Conservation (phyloP, 257 asterid species). For the Nicotiana otophora region DNA sequence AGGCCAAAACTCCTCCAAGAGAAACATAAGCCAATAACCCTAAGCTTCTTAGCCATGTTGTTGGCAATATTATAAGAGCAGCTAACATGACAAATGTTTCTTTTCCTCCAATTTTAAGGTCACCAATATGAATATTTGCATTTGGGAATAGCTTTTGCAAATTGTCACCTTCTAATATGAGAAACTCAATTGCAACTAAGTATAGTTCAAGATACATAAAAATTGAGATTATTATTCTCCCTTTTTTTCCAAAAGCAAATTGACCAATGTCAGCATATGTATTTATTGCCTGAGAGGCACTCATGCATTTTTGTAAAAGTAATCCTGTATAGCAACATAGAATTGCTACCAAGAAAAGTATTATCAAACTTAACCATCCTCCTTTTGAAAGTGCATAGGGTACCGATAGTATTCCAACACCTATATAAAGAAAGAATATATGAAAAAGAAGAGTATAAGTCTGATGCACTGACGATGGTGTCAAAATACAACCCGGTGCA, state of each 20-base stretch:
- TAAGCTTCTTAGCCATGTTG: constrained; percentile 46
- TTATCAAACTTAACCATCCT: constrained; percentile 39
- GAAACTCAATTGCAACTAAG: constrained; percentile 46
- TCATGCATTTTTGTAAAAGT: constrained; percentile 44
- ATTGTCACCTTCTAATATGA: constrained; percentile 55
- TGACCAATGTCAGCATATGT: constrained; percentile 35
- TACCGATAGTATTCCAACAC: constrained; percentile 47
- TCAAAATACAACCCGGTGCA: background rate
- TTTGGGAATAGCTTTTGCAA: constrained; percentile 46
- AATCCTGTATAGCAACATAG: constrained; percentile 42
- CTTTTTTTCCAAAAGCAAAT: constrained; percentile 44
- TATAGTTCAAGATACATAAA: constrained; percentile 47
- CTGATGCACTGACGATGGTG: background rate
- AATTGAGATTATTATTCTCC: constrained; percentile 27
- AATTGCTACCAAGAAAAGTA: constrained; percentile 24
- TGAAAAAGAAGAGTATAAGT: background rate
- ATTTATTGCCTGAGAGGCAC: constrained; percentile 22
- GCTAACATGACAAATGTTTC: constrained; percentile 27
- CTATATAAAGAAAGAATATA: background rate
- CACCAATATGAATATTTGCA: constrained; percentile 19
- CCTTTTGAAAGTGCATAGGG: constrained; percentile 50
- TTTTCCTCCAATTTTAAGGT: constrained; percentile 26
- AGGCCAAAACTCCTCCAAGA: constrained; percentile 41
- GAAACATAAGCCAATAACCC: constrained; percentile 46
- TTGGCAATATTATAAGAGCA: constrained; percentile 42